These are phyloP conservation scores for Arabis alpina DNA, from an alignment of 345 rosid species.

Conservation along the genomic window DNA sequence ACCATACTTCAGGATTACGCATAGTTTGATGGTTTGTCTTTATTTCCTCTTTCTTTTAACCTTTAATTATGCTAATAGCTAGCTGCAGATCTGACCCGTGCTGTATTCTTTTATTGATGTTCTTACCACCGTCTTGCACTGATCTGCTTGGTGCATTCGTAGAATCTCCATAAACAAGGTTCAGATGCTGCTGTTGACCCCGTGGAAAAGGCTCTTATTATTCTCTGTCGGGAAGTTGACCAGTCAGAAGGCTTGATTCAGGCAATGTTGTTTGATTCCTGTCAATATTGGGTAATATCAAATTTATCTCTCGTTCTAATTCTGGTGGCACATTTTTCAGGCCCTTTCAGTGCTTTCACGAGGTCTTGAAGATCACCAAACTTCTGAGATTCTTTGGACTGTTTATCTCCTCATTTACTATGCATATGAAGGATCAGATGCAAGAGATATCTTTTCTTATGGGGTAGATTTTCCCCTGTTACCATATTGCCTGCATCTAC, in stretches of 20 bases:
- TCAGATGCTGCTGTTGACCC: slow-evolving; percentile 52
- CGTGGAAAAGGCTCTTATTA: slow-evolving; percentile 75
- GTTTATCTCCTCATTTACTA: slow-evolving; percentile 71
- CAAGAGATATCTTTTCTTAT: slow-evolving; percentile 62
- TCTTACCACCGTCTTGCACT: slow-evolving; percentile 33
- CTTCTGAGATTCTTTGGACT: slow-evolving; percentile 83
- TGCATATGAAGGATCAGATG: slow-evolving; percentile 49
- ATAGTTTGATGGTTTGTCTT: slow-evolving; percentile 70
- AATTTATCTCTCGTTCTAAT: slow-evolving; percentile 34
- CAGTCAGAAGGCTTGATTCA: slow-evolving; percentile 61
- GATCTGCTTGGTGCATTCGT: slow-evolving; percentile 49
- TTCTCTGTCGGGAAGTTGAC: slow-evolving; percentile 64
- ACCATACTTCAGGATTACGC: slow-evolving; percentile 71
- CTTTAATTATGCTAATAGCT: slow-evolving; percentile 24
- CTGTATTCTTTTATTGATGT: slow-evolving; percentile 24
- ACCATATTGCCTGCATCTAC: slow-evolving; percentile 35
- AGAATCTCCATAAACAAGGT: slow-evolving; percentile 66
- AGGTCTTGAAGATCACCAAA: slow-evolving; percentile 73
- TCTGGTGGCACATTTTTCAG: slow-evolving; percentile 51
- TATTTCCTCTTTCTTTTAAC: slow-evolving; percentile 31
- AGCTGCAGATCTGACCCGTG: slow-evolving; percentile 22
- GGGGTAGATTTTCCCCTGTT: slow-evolving; percentile 64
- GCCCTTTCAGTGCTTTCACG: slow-evolving; percentile 76
- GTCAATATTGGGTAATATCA: slow-evolving; percentile 19
- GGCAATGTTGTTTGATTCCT: slow-evolving; percentile 57